Evolutionary conservation across 345 rosid species (phyloP).

Genomic region (Melaleuca alternifolia): DNA sequence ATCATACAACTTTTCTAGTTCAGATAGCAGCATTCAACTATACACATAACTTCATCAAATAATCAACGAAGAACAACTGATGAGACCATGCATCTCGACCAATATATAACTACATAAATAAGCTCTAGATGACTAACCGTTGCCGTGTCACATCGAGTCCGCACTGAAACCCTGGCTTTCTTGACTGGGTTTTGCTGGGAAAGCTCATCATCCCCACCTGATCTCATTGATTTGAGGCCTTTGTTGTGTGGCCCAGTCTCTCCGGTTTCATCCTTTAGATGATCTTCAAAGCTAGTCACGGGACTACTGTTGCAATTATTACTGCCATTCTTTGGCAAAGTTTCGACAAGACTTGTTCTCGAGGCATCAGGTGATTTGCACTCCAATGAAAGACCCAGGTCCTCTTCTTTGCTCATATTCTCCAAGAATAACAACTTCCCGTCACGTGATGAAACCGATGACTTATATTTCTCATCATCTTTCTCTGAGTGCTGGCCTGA

Average conservation of each 20-base stretch:
- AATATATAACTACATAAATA: neutral
- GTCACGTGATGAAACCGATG: constrained; percentile 3
- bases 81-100: neutral
- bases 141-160: constrained; percentile 78
- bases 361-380: constrained; percentile 29
- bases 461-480: constrained; percentile 13
- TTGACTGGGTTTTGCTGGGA: constrained; percentile 51
- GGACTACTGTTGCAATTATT: constrained; percentile 9
- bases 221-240: constrained; percentile 19
- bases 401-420: constrained; percentile 6
- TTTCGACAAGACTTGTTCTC: constrained; percentile 15
- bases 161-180: constrained; percentile 85
- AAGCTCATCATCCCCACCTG: constrained; percentile 32
- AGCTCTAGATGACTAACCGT: constrained; percentile 40
- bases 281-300: constrained; percentile 17
- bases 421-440: constrained; percentile 12
- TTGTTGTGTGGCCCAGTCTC: constrained; percentile 30
- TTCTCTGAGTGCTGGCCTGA: neutral
- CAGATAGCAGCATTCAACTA: neutral
- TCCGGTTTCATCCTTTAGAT: constrained; percentile 28
- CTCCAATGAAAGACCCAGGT: constrained; percentile 38
- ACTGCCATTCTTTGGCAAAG: constrained; percentile 1
- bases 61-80: neutral
- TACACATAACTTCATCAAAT: neutral
- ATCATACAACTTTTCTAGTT: neutral